These are phyloP conservation scores for Calamus simplicifolius DNA, from an alignment of 176 grass and related monocot species.

Conservation along the genomic window DNA sequence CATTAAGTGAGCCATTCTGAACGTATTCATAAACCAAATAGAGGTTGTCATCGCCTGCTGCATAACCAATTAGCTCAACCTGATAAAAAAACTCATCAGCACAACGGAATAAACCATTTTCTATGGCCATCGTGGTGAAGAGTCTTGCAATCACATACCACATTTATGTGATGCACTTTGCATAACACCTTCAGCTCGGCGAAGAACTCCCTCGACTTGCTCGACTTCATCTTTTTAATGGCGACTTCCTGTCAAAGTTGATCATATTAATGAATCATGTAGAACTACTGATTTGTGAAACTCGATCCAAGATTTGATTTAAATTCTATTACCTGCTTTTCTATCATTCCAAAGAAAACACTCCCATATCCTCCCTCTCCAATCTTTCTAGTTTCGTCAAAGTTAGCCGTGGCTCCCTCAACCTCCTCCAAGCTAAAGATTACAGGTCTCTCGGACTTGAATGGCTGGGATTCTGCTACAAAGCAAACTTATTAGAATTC, in stretches of 20 bases:
- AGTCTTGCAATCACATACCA: constrained; percentile 25
- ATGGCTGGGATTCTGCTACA: constrained; percentile 34
- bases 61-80: constrained; percentile 73
- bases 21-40: constrained; percentile 66
- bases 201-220: constrained; percentile 67
- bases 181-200: constrained; percentile 66
- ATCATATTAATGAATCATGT: too few species aligned
- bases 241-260: constrained; percentile 40
- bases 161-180: constrained; percentile 76
- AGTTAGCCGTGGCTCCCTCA: constrained; percentile 39
- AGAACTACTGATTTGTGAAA: neutral
- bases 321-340: constrained; percentile 27
- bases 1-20: constrained; percentile 62
- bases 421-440: constrained; percentile 46
- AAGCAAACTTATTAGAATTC: too few species aligned
- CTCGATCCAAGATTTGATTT: neutral
- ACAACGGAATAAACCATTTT: too few species aligned
- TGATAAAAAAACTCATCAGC: constrained; percentile 1
- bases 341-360: constrained; percentile 58
- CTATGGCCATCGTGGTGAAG: too few species aligned
- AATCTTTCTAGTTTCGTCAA: constrained; percentile 54
- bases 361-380: constrained; percentile 65
- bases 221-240: constrained; percentile 69
- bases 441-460: constrained; percentile 47
- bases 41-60: constrained; percentile 50